These are phyloP conservation scores for Ganoderma boninense DNA, from an alignment of 1,284 basidiomycete species.

Conservation along the genomic window DNA sequence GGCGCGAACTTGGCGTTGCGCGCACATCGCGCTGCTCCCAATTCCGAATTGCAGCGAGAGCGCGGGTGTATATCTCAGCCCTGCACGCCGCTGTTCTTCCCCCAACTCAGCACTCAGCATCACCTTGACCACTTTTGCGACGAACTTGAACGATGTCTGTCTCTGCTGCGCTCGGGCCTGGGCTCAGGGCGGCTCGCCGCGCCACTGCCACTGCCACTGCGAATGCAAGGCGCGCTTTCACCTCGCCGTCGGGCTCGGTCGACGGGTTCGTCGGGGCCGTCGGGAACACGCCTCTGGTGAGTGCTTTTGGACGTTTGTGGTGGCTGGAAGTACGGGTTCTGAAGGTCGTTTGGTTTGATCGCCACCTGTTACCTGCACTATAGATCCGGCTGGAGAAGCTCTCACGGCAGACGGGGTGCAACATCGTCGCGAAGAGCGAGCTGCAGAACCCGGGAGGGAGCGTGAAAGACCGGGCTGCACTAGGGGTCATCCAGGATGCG, in stretches of 20 bases:
- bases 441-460: constrained; percentile 99
- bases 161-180: constrained; percentile 27
- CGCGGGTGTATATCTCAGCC: constrained; percentile 5
- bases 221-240: constrained; percentile 53
- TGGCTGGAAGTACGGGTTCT: background rate
- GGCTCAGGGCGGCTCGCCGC: constrained; percentile 20
- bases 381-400: constrained; percentile 81
- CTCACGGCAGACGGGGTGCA: constrained; percentile 90
- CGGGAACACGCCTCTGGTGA: constrained; percentile 93
- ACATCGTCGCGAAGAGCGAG: constrained; percentile 95
- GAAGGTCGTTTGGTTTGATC: background rate
- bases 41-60: constrained; percentile 11
- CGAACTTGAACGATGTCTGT: constrained; percentile 31
- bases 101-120: background rate
- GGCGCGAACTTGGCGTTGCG: constrained; percentile 7
- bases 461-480: constrained; percentile 97
- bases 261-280: constrained; percentile 90
- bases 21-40: constrained; percentile 8
- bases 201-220: constrained; percentile 11
- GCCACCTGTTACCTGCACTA: too few relatives aligned
- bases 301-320: constrained; percentile 36
- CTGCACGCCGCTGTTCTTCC: background rate
- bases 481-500: constrained; percentile 90
- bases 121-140: background rate
- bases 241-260: constrained; percentile 56